Conservation (phyloP, 1,284 basidiomycete species). For the Puccinia polysora region DNA sequence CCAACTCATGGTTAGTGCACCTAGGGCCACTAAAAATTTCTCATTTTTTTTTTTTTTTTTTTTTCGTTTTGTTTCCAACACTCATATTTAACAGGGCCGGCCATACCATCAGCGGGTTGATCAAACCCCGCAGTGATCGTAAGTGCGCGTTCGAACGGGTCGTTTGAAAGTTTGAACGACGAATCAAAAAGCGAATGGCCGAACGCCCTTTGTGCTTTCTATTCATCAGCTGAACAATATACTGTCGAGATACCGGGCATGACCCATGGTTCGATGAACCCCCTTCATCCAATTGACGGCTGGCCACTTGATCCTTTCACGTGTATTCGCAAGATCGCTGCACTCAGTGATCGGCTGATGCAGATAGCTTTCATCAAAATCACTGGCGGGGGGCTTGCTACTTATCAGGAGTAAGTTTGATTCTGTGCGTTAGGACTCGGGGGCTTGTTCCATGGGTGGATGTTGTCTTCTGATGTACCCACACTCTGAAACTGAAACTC, state of each 20-base stretch:
- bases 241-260: conserved; percentile 29
- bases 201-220: background rate
- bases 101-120: background rate
- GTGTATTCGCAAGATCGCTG: conserved; percentile 2
- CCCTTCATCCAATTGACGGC: conserved; percentile 31
- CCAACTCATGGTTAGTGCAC: too few relatives aligned
- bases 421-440: background rate
- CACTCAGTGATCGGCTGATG: conserved; percentile 2
- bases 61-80: too few relatives aligned
- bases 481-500: too few relatives aligned
- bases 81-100: conserved; percentile 34
- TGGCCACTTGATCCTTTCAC: conserved; percentile 26
- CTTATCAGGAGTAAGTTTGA: conserved; percentile 29
- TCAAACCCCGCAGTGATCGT: conserved; percentile 20
- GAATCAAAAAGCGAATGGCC: background rate
- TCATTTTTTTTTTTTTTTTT: too few relatives aligned
- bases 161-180: background rate
- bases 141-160: background rate
- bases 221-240: conserved; percentile 1
- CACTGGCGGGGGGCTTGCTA: background rate
- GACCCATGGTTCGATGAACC: background rate
- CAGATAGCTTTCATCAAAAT: conserved; percentile 11
- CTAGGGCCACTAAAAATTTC: too few relatives aligned
- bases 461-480: too few relatives aligned
- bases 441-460: too few relatives aligned